phyloP scores from a whole-genome alignment of 164 flowering plant genomes.

The Aristolochia fimbriata region DNA sequence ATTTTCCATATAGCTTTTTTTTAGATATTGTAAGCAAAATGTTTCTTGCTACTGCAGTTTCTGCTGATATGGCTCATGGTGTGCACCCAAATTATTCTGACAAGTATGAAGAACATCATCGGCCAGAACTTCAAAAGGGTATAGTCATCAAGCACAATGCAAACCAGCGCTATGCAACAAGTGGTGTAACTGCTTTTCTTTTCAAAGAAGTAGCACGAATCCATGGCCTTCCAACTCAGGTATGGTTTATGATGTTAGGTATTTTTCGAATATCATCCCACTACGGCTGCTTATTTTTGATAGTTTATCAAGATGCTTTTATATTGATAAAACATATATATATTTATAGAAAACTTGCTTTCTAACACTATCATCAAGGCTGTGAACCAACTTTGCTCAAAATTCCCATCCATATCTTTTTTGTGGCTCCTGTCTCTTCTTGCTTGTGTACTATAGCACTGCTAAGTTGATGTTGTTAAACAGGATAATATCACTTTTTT shows the following conservation, averaged over 20 bases:
- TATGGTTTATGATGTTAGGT: conserved; percentile 6
- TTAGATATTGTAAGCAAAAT: background rate
- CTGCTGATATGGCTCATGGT: conserved; percentile 98
- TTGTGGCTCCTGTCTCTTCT: no score
- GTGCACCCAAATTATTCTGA: conserved; percentile 87
- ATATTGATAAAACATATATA: background rate
- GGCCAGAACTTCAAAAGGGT: conserved; percentile 86
- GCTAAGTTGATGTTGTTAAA: no score
- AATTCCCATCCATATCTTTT: no score
- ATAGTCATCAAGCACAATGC: conserved; percentile 92
- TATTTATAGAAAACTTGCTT: background rate
- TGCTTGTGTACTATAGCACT: no score
- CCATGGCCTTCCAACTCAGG: conserved; percentile 86
- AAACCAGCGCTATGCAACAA: conserved; percentile 93
- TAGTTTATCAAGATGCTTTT: background rate
- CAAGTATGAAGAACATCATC: conserved; percentile 84
- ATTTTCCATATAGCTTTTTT: background rate
- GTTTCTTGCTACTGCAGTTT: conserved; percentile 31
- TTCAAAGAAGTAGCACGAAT: conserved; percentile 73
- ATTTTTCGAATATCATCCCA: no score
- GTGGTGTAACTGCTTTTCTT: conserved; percentile 81
- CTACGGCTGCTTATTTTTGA: background rate
- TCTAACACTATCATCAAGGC: no score
- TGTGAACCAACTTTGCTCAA: no score
- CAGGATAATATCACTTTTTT: no score